Conservation (phyloP, 2,329 filamentous ascomycete genomes). For the Fusarium sp. region DNA sequence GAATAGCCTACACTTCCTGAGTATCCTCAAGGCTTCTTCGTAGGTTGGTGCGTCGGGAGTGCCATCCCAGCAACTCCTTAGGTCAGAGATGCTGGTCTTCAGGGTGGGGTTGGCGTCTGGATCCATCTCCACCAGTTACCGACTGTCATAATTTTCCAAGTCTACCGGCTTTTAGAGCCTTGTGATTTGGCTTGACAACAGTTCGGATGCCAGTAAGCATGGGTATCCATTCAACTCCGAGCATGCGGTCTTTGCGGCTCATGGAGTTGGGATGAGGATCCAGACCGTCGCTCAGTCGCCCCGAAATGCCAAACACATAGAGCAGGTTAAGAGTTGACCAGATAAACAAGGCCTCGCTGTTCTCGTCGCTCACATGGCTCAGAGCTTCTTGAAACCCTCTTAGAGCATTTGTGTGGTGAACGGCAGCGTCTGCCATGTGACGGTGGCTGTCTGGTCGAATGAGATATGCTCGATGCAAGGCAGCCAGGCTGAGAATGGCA, state of each 20-base stretch:
- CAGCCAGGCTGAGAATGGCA: not conserved
- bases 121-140: not conserved
- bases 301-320: not conserved
- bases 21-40: not conserved
- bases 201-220: not conserved
- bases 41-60: not conserved
- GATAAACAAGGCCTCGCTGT: not conserved
- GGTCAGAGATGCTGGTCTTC: not conserved
- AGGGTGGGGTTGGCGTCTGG: not conserved
- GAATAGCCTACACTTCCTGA: not conserved
- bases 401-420: not conserved
- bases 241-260: not conserved
- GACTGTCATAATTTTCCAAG: not conserved
- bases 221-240: not conserved
- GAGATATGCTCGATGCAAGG: not conserved
- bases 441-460: not conserved
- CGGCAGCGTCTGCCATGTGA: not conserved
- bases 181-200: not conserved
- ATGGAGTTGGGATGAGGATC: not conserved
- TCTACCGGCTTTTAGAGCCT: not conserved
- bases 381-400: not conserved
- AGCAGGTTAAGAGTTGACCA: not conserved
- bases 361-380: not conserved
- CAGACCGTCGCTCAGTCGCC: not conserved
- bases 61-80: not conserved